Percentiles rank a stretch among this genome's conserved stretches.
These are phyloP conservation scores for Colletotrichum sp. DNA, from an alignment of 2,329 filamentous ascomycete genomes.

Conservation along the genomic window DNA sequence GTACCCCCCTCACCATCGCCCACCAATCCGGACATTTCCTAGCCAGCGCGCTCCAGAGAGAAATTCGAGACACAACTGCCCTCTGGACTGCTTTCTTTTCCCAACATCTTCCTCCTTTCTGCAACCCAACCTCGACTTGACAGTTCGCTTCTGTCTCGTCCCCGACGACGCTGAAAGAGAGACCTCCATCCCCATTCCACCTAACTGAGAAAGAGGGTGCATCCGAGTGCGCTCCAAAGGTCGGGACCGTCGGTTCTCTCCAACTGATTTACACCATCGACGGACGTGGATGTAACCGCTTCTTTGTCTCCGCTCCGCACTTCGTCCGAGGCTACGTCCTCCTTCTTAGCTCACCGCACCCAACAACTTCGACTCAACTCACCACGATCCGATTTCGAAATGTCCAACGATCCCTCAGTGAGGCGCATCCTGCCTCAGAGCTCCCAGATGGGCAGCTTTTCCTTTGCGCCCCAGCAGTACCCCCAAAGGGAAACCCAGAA, in stretches of 20 bases:
- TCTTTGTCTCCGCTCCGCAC: conserved; percentile 14
- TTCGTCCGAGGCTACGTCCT: conserved; percentile 17
- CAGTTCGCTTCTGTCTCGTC: background rate
- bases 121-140: conserved; percentile 1
- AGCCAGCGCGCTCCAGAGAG: conserved; percentile 15
- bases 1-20: conserved; percentile 17
- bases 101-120: conserved; percentile 5
- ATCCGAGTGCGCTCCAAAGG: conserved; percentile 1
- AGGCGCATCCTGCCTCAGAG: conserved; percentile 71
- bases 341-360: conserved; percentile 10
- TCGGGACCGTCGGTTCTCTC: conserved; percentile 5
- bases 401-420: conserved; percentile 68
- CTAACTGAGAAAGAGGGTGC: background rate
- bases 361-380: background rate
- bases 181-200: background rate
- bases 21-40: conserved; percentile 19
- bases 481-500: conserved; percentile 77
- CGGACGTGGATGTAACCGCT: conserved; percentile 18
- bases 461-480: conserved; percentile 69
- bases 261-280: background rate
- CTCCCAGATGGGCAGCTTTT: conserved; percentile 75
- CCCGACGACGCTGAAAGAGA: background rate
- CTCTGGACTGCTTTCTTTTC: conserved; percentile 22
- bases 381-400: conserved; percentile 33
- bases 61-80: conserved; percentile 21